These are phyloP conservation scores for Ambispora gerdemannii DNA, from an alignment of 192 early-diverging fungal genomes.

Conservation along the genomic window DNA sequence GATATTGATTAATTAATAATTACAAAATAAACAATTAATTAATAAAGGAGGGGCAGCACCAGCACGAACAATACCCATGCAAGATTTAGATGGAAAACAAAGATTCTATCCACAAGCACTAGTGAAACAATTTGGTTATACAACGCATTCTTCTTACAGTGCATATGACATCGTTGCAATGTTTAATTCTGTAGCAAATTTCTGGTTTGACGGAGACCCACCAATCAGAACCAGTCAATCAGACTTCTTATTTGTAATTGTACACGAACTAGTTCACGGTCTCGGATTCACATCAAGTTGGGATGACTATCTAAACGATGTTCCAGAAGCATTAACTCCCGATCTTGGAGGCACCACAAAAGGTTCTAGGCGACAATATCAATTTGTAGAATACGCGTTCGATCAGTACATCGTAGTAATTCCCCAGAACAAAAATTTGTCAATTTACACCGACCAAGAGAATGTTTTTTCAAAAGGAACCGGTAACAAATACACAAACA, in stretches of 20 bases:
- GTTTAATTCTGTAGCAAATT: conserved; percentile 38
- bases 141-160: conserved; percentile 26
- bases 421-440: neutral
- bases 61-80: conserved; percentile 35
- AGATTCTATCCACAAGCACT: conserved; percentile 45
- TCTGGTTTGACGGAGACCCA: conserved; percentile 38
- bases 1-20: neutral
- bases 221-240: conserved; percentile 30
- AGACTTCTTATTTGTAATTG: conserved; percentile 38
- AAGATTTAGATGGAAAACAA: conserved; percentile 32
- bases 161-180: conserved; percentile 38
- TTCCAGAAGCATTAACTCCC: conserved; percentile 32
- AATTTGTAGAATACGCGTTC: conserved; percentile 28
- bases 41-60: conserved; percentile 36
- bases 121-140: conserved; percentile 37
- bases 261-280: conserved; percentile 47
- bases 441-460: neutral
- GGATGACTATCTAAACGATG: conserved; percentile 25
- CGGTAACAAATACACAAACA: neutral
- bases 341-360: neutral
- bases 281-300: conserved; percentile 43
- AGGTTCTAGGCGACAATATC: neutral
- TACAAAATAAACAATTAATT: neutral
- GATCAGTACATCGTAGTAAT: conserved; percentile 27
- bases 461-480: conserved; percentile 8